A percentile compares a stretch with the other conserved stretches of the same genome.
phyloP scores from a whole-genome alignment of 2,329 filamentous ascomycete species.

The Ilyonectria sp. region DNA sequence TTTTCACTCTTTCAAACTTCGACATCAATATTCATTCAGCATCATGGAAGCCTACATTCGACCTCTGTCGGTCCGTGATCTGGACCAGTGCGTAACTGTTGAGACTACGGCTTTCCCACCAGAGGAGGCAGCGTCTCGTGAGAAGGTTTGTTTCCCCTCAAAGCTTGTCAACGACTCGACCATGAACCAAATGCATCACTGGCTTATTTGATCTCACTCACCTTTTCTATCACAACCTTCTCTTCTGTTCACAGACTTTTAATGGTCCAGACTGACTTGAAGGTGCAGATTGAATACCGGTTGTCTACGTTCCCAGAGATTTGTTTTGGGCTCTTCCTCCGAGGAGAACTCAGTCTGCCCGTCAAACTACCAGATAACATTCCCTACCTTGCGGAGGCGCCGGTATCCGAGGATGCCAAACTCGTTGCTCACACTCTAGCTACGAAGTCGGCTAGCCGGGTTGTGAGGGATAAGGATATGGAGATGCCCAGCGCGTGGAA shows the following conservation, averaged over 20 bases:
- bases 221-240: background rate
- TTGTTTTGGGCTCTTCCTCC: slow-evolving; percentile 47
- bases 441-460: slow-evolving; percentile 41
- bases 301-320: slow-evolving; percentile 47
- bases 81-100: slow-evolving; percentile 43
- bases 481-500: slow-evolving; percentile 46
- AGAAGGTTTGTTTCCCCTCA: slow-evolving; percentile 42
- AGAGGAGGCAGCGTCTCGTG: slow-evolving; percentile 47
- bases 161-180: background rate
- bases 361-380: slow-evolving; percentile 27
- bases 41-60: slow-evolving; percentile 46
- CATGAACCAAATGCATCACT: background rate
- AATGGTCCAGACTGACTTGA: slow-evolving; percentile 6
- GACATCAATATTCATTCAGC: background rate
- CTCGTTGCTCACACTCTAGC: slow-evolving; percentile 49
- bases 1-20: background rate
- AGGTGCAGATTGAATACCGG: slow-evolving; percentile 49
- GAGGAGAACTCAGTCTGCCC: slow-evolving; percentile 11
- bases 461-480: slow-evolving; percentile 49
- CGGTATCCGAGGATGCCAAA: slow-evolving; percentile 22
- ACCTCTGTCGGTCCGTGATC: slow-evolving; percentile 40
- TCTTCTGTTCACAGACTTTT: background rate
- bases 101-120: slow-evolving; percentile 51
- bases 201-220: background rate
- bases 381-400: slow-evolving; percentile 22